A percentile compares a stretch with the other conserved stretches of the same genome.
These are phyloP conservation scores for Thelephora terrestris DNA, from an alignment of 1,284 basidiomycete genomes.

Conservation along the genomic window DNA sequence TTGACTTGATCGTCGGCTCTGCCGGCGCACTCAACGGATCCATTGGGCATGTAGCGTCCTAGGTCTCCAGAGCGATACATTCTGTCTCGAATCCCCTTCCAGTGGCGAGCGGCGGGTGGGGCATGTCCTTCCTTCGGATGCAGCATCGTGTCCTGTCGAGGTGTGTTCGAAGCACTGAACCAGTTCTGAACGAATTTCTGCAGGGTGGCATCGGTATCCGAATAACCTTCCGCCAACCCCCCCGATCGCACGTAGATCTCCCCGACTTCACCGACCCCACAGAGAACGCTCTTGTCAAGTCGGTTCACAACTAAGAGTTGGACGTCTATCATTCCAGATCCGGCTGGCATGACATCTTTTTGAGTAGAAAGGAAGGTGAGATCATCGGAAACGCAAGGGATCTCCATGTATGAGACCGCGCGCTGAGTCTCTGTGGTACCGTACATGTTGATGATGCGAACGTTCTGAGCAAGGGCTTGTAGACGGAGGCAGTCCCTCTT, in stretches of 20 bases:
- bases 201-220: slow-evolving; percentile 74
- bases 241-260: slow-evolving; percentile 98
- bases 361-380: slow-evolving; percentile 88
- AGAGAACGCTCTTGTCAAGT: slow-evolving; percentile 80
- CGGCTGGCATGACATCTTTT: slow-evolving; percentile 98
- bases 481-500: slow-evolving; percentile 97
- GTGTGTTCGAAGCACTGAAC: slow-evolving; percentile 54
- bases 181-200: slow-evolving; percentile 94
- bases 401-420: slow-evolving; percentile 95
- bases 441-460: slow-evolving; percentile 98
- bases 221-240: slow-evolving; percentile 93
- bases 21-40: slow-evolving; percentile 94
- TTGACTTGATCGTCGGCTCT: slow-evolving; percentile 99
- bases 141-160: slow-evolving; percentile 62
- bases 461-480: slow-evolving; percentile 88
- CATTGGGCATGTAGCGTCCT: slow-evolving; percentile 89
- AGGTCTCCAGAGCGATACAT: slow-evolving; percentile 99
- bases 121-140: slow-evolving; percentile 46
- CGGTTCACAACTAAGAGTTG: slow-evolving; percentile 97
- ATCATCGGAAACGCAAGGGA: slow-evolving; percentile 80
- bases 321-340: slow-evolving; percentile 96
- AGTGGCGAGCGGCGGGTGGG: slow-evolving; percentile 67
- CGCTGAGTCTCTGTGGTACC: slow-evolving; percentile 99
- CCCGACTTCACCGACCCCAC: slow-evolving; percentile 93
- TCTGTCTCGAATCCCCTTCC: slow-evolving; percentile 96